Base-by-base conservation (phyloP, 768 basidiomycete genomes). In the Crassisporium funariophilum region DNA sequence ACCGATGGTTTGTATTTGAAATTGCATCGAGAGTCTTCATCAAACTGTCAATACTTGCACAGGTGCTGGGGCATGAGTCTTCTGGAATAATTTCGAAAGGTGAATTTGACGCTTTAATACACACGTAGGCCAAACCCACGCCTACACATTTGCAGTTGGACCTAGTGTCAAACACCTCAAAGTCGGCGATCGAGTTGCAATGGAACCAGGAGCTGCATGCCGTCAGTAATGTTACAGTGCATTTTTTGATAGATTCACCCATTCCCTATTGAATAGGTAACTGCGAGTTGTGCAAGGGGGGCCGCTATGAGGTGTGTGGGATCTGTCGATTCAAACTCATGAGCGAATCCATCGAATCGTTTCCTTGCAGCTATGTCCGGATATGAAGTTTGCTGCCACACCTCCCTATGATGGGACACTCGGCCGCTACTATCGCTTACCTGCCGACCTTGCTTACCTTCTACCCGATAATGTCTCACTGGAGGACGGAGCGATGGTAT, bases 351-450 rank as follows among this genome's bases (percentile, higher is more conserved):
- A n/a, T n/a, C 42, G 33, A 10, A 23, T 33, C 10, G 36, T 40
- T 38, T 4, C n/a, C 20, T 34, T 8, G 35, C 29, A 63, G 90
- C 79, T 95, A 47, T 95, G 94, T 69, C 79, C 88, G 1, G 76
- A 92, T 45, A 87, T 95, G 64, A 73, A 80, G 41, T 95, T 95
- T 57, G 93, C 94, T 13, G 94, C 95, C 2, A 95, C 95, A 11
- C 95, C 95, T 44, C 95, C 95, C 1, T 82, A 87, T 60, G 88
- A 95, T 59, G 95, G 95, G 44, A 98, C 95, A 11, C 81, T 97
- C 16, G 77, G 77, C 37, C 79, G 91, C 35, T 95, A 87, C 73
- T 98, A 95, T 69, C 81, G 78, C 43, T 74, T 95, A 46, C 91
- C 94, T 12, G 83, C 83, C 19, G 90, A 97, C 65, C 77, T 97